These are phyloP conservation scores for Cyphellophora europaea DNA, from an alignment of 2,329 filamentous ascomycete species.

Conservation along the genomic window DNA sequence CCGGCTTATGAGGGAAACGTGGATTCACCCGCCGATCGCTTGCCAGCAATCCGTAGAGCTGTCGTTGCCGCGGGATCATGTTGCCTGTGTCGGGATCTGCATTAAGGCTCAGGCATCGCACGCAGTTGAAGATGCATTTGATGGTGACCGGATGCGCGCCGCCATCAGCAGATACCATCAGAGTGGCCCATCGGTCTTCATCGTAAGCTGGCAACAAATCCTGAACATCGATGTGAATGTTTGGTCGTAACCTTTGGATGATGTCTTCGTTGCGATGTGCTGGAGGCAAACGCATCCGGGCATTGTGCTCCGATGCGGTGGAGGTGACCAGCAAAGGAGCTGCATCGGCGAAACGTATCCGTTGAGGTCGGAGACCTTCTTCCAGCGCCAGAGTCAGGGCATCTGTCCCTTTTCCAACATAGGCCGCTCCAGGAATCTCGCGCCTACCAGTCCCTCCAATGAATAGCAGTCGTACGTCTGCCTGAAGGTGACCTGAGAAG, in stretches of 20 bases:
- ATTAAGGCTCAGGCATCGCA: conserved; percentile 17
- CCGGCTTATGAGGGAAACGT: conserved; percentile 18
- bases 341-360: conserved; percentile 17
- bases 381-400: conserved; percentile 13
- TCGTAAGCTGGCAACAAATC: conserved; percentile 13
- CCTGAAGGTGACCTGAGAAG: conserved; percentile 15
- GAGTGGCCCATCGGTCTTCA: conserved; percentile 17
- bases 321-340: conserved; percentile 16
- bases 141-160: conserved; percentile 16
- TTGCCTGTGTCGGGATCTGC: conserved; percentile 16
- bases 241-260: conserved; percentile 14
- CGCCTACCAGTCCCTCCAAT: conserved; percentile 17
- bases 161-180: conserved; percentile 11
- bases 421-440: conserved; percentile 17
- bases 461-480: conserved; percentile 14
- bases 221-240: conserved; percentile 16
- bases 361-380: conserved; percentile 16
- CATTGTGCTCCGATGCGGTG: conserved; percentile 15
- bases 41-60: conserved; percentile 16
- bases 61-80: conserved; percentile 15
- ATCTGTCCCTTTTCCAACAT: conserved; percentile 14
- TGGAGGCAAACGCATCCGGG: conserved; percentile 10
- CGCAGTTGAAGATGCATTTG: conserved; percentile 17
- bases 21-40: conserved; percentile 16
- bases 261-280: conserved; percentile 14